Evolutionary conservation across 345 rosid species (phyloP), one percentile per base, ranked within the genome.

Genomic region (Rhizophora mangle): DNA sequence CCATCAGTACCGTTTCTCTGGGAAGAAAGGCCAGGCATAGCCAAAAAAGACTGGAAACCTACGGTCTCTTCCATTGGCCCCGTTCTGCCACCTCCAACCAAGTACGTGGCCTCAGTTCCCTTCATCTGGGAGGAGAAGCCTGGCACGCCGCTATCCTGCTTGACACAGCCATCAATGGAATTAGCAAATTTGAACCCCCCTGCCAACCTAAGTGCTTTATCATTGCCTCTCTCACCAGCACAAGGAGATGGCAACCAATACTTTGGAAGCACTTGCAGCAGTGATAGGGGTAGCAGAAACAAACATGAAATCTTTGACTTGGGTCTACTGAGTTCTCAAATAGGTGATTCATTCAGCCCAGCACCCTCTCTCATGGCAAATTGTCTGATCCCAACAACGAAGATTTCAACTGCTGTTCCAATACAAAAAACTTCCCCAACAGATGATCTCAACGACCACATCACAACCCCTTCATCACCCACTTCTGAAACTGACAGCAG

Each of bases 81-180:
- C 8, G 71, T 64, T 47, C 64, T 75, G 59, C 74, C 82, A 36
- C 74, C 76, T 63, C 84, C 90, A 7, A 79, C 83, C 72, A 91
- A 88, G 84, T 89, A 85, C 58, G 68, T 88, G 24, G 82, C 90
- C 2, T 85, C 96, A 0, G 78, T 84, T 78, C 96, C 97, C 6
- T 89, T 89, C 68, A 65, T 68, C n/a, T 91, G 92, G 97, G 97
- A 92, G 78, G 91, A 86, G 57, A 84, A 80, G 68, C 94, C 96
- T 0, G 96, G 88, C 32, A 86, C 75, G 61, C 92, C 93, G 1
- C 65, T 88, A 7, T 75, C 86, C 32, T 8, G 72, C 63, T 82
- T 78, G 53, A 49, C 83, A 51, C 68, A 55, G 68, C 70, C 79
- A 36, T 15, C 65, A 7, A 61, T 29, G 8, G 81, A 63, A 20